Evolutionary conservation across 257 asterid genomes (phyloP), one percentile per base, ranked within the genome.

Genomic region (Paulownia fortunei): DNA sequence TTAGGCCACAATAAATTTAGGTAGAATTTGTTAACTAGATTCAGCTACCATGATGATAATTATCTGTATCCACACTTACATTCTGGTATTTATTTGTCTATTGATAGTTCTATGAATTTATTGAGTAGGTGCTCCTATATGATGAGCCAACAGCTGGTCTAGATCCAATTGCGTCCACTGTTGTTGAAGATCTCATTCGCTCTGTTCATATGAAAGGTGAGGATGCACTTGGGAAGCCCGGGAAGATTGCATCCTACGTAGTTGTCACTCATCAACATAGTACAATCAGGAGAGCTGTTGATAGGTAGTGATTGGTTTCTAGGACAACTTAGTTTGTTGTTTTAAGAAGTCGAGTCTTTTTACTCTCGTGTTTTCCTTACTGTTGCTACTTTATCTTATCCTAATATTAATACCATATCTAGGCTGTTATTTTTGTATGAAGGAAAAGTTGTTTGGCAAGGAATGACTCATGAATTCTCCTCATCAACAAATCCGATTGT

Each of bases 121-220:
- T 69, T 66, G 89, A 72, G 77, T 87, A 95, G 99, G 99, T 96
- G 73, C 96, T 96, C 69, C 84, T 96, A 70, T 96, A 93, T 76
- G 99, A 96, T 68, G 99, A 96, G 84, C 99, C 99, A 61, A 96
- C 98, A 63, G 98, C 99, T 81, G 99, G 99, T 71, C 96, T 96
- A 36, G 99, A 96, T 89, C 99, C 99, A 59, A 96, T 96, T 84
- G 99, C 99, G 1, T 96, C 98, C 15, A 96, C 99, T 4, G 99
- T 96, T 63, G 97, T 96, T 78, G 99, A 96, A 84, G 99, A 96
- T 86, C 96, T 96, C 82, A 96, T 93, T 72, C 97, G 99, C 68
- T 96, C 98, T 16, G 97, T 96, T 84, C 99, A 96, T 78, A 77
- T 83, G 83, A 84, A 86, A 82, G 96, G 94, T 5, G 88, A 93